phyloP scores from a whole-genome alignment of 305 asterid species.

The Fraxinus latifolia region DNA sequence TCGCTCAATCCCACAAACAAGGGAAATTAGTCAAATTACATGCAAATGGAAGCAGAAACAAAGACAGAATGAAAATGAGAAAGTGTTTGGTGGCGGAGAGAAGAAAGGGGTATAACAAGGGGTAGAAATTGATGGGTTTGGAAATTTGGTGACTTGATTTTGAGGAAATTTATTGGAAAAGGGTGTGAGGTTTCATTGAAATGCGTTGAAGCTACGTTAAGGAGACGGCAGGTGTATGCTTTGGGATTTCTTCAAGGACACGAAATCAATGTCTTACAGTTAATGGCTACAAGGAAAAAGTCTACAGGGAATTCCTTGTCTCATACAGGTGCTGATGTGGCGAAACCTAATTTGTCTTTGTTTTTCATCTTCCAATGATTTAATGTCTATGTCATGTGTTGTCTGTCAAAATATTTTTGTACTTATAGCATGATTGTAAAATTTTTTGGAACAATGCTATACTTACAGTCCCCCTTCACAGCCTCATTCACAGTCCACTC shows the following conservation, averaged over 20 bases:
- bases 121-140: background rate
- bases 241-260: constrained; percentile 6
- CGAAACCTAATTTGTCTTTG: too few relatives aligned
- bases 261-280: background rate
- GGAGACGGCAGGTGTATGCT: constrained; percentile 9
- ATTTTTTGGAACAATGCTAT: too few relatives aligned
- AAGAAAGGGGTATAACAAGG: background rate
- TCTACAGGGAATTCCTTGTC: too few relatives aligned
- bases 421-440: too few relatives aligned
- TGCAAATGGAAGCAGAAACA: constrained; percentile 11
- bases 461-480: too few relatives aligned
- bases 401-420: too few relatives aligned
- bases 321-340: too few relatives aligned
- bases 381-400: too few relatives aligned
- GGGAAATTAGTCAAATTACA: background rate
- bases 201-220: constrained; percentile 34
- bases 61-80: constrained; percentile 4
- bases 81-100: constrained; percentile 9
- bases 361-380: too few relatives aligned
- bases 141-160: too few relatives aligned
- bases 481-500: too few relatives aligned
- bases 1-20: constrained; percentile 23
- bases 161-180: background rate
- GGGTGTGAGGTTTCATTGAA: background rate
- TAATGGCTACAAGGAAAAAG: background rate